phyloP scores from a whole-genome alignment of 805 yeast species.

The Barnettozyma populi region DNA sequence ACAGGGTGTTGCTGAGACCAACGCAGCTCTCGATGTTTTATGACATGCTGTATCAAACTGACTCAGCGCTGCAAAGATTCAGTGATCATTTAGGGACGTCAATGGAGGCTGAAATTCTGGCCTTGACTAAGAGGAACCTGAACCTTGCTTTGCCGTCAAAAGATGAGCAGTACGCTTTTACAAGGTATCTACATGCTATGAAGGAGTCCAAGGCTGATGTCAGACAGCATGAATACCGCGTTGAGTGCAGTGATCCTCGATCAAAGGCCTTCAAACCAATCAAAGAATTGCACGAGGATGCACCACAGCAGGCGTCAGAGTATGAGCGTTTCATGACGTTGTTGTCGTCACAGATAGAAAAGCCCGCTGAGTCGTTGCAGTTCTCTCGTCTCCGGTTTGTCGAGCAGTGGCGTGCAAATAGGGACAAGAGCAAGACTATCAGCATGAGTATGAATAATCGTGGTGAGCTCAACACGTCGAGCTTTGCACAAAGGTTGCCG shows the following conservation, averaged over 20 bases:
- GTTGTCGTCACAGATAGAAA: conserved; percentile 34
- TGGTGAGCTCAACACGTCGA: conserved; percentile 9
- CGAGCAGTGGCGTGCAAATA: conserved; percentile 75
- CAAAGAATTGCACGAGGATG: conserved; percentile 58
- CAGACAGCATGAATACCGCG: conserved; percentile 34
- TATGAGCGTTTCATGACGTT: conserved; percentile 87
- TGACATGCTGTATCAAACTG: conserved; percentile 81
- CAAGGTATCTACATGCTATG: conserved; percentile 4
- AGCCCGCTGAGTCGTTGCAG: conserved; percentile 40
- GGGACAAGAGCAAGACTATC: conserved; percentile 46
- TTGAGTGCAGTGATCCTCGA: conserved; percentile 31
- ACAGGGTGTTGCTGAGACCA: conserved; percentile 73
- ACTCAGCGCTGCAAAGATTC: conserved; percentile 59
- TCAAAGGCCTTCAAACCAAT: conserved; percentile 38
- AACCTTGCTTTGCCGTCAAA: conserved; percentile 59
- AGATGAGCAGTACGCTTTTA: not conserved
- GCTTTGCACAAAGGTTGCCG: conserved; percentile 16
- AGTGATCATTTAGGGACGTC: conserved; percentile 74
- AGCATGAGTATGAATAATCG: conserved; percentile 25
- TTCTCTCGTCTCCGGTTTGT: conserved; percentile 84
- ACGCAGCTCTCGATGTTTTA: conserved; percentile 78
- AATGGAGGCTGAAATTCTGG: conserved; percentile 83
- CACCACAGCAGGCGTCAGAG: conserved; percentile 72
- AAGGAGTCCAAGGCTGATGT: conserved; percentile 27
- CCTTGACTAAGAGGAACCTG: conserved; percentile 71